phyloP scores from a whole-genome alignment of 495 filamentous ascomycete species.

The Delitschia confertaspora region DNA sequence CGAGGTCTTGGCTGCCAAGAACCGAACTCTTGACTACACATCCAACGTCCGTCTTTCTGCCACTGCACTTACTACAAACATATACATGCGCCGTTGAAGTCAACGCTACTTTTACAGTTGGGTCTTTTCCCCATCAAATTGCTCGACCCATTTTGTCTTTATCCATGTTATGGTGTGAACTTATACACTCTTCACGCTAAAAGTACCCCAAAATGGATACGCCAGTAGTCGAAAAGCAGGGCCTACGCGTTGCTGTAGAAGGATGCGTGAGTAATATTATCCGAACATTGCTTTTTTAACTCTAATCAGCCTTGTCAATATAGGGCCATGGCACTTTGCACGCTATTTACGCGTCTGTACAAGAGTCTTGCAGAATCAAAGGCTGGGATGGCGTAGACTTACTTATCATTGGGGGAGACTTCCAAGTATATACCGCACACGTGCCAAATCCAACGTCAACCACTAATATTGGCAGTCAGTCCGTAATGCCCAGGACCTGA shows the following conservation, averaged over 20 bases:
- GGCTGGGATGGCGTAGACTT: constrained; percentile 71
- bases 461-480: constrained; percentile 52
- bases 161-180: no score
- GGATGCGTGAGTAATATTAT: constrained; percentile 61
- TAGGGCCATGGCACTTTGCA: constrained; percentile 88
- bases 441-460: background rate
- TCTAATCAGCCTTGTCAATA: constrained; percentile 31
- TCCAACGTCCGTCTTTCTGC: no score
- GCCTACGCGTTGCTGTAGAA: constrained; percentile 55
- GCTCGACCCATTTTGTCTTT: no score
- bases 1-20: no score
- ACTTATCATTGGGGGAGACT: constrained; percentile 84
- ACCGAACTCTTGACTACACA: no score
- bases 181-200: no score
- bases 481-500: constrained; percentile 78
- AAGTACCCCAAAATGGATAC: no score
- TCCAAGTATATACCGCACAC: constrained; percentile 50
- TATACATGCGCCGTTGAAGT: no score
- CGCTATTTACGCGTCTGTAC: constrained; percentile 75
- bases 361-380: constrained; percentile 50
- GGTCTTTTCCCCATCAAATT: no score
- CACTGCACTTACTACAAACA: no score
- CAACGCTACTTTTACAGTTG: no score
- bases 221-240: constrained; percentile 18
- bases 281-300: constrained; percentile 12